A percentile compares a stretch with the other conserved stretches of the same genome.
Evolutionary conservation across 169 alveolate species (phyloP).

Genomic region (Plasmodium ovale): DNA sequence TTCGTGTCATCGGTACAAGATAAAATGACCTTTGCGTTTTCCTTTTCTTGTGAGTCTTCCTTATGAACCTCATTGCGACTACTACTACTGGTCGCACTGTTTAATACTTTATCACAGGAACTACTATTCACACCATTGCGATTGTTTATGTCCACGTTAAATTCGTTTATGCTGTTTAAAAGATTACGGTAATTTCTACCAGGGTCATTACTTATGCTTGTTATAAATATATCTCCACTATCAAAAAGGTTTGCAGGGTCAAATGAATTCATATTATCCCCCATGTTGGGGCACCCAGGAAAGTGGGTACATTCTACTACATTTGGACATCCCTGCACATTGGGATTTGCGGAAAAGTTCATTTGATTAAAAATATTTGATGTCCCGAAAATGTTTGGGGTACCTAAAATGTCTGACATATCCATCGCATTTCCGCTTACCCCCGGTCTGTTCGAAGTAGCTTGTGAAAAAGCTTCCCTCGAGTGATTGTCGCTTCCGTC

Average conservation of each 20-base stretch:
- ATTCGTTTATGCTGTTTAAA: not conserved
- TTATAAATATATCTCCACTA: not conserved
- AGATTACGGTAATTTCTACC: not conserved
- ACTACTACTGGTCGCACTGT: not conserved
- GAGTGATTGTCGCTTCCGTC: not conserved
- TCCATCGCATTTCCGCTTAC: no score
- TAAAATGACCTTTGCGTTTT: no score
- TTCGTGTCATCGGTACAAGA: no score
- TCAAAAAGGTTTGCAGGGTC: not conserved
- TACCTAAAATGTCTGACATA: no score
- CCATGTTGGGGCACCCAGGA: no score
- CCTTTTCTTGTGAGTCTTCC: not conserved
- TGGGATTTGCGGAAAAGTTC: not conserved
- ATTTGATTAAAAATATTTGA: not conserved
- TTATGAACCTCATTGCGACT: not conserved
- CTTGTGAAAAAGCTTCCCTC: no score
- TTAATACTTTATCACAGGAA: no score
- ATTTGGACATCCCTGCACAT: no score
- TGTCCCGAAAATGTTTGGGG: not conserved
- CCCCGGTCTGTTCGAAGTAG: not conserved
- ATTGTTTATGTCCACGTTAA: not conserved
- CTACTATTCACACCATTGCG: not conserved
- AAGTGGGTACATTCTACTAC: no score
- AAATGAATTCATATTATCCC: no score
- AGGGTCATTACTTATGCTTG: not conserved